Base-by-base conservation (phyloP, 441 rosid species). In the Erodium texanum region DNA sequence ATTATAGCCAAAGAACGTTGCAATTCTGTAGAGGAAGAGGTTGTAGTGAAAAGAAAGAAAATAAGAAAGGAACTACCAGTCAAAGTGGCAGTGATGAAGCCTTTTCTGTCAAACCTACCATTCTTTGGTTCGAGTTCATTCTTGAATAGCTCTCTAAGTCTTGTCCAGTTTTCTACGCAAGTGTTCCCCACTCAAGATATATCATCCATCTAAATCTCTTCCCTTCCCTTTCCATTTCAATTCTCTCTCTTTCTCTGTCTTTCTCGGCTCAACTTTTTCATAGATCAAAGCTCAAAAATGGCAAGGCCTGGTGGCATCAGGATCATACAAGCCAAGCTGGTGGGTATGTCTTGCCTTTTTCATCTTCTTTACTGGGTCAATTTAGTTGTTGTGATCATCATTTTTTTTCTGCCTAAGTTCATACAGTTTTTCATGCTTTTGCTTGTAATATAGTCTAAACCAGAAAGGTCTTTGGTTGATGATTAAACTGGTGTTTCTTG, bases 261-360 rank as follows among this genome's bases (percentile, higher is more conserved):
- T n/a, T n/a, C n/a, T n/a, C n/a, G 58, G 7, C 19, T 27, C 29
- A 27, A 27, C 29, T 27, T 50, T 15, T 16, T 2, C 9, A n/a
- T 16, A 3, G 59, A 52, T 52, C 59, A 18, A 16, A 52, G 59
- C 8, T 52, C 9, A 41, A 38, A 38, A 5, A 81, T 83, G 91
- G 87, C 84, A 2, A 80, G 87, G 68, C 71, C 85, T 0, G 76
- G 86, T 69, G 29, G 29, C 29, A 83, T 74, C 85, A 88, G 82
- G 79, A 88, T 83, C 81, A 78, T 85, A 71, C 95, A 88, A 82
- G 95, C 92, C 84, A 88, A 88, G 82, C 92, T 88, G 95, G 95
- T 88, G 81, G 89, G 88, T 85, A 88, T 79, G 88, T 83, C 77
- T 75, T 80, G 65, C 79, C 77, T 62, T 79, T 79, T 27, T 27